Percentiles rank a stretch among this genome's conserved stretches.
These are phyloP conservation scores for Mycena floridula DNA, from an alignment of 768 basidiomycete genomes.

Conservation along the genomic window DNA sequence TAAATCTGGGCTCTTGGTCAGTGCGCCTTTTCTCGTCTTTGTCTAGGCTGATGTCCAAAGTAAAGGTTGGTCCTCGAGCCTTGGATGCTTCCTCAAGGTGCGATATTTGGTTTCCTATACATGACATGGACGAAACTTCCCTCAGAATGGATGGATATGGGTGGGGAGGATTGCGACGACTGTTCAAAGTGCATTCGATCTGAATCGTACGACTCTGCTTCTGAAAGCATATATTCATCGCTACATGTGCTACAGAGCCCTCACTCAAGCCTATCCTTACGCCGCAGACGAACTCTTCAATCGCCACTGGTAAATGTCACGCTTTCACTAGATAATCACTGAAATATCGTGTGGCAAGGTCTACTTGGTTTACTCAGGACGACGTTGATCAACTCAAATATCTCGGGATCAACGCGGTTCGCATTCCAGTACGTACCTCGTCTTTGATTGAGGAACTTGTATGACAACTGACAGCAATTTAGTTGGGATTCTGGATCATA, in stretches of 20 bases:
- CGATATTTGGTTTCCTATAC: background rate
- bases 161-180: conserved; percentile 52
- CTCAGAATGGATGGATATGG: conserved; percentile 72
- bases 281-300: conserved; percentile 55
- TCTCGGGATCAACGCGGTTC: conserved; percentile 68
- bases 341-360: conserved; percentile 26
- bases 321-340: background rate
- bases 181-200: conserved; percentile 60
- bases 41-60: conserved; percentile 1
- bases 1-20: conserved; percentile 65
- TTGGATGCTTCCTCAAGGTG: conserved; percentile 79
- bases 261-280: conserved; percentile 52
- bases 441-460: background rate
- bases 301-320: conserved; percentile 49
- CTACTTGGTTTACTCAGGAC: conserved; percentile 63
- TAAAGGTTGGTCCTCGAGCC: conserved; percentile 66
- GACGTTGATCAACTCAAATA: conserved; percentile 50
- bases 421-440: conserved; percentile 53
- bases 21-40: conserved; percentile 6
- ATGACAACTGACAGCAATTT: background rate
- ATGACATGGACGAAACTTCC: background rate
- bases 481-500: conserved; percentile 83
- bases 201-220: conserved; percentile 48
- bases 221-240: background rate
- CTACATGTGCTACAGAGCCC: conserved; percentile 34